Base-by-base conservation (phyloP, 495 filamentous ascomycete genomes). In the Xylaria flabelliformis region DNA sequence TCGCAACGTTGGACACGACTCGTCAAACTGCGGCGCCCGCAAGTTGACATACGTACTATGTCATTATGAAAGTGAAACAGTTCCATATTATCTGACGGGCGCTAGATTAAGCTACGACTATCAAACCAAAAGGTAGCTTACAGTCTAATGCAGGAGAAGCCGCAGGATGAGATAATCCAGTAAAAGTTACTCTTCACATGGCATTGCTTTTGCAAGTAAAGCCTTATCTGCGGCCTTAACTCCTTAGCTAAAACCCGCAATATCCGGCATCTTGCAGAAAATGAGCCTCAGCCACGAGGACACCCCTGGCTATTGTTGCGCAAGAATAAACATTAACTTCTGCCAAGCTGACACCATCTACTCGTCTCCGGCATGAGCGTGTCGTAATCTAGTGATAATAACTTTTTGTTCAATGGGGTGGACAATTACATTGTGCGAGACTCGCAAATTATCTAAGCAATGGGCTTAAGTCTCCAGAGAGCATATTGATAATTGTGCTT, bases 141-240 rank as follows among this genome's bases (percentile, higher is more conserved):
- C 12, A 4, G 59, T 9, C 41, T 53, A 39, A 36, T 51, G 64
- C 46, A 21, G 44, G 48, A 39, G 44, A 66, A 29, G 63, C 29
- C 36, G 17, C 48, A 0, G 15, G 9, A 24, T 51, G 63, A 51
- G 36, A 21, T 62, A 41, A 41, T 62, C n/a, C 9, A 44, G 19
- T 5, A 19, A 17, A 46, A 46, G 41, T 29, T 46, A 5, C 15
- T 19, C 4, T 19, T 24, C n/a, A 24, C 0, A n/a, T 3, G 17
- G 3, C 24, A 4, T 34, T 29, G 26, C 21, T 34, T 36, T 34
- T 12, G 44, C 46, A 0, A 65, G 24, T 6, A 59, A 17, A 7
- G 15, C 13, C 24, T 65, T 66, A 53, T 66, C 64, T 53, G 64
- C 64, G 64, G 32, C 46, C 44, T 51, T 51, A 66, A 66, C 19